A percentile compares a stretch with the other conserved stretches of the same genome.
These are phyloP conservation scores for Dendrobium chrysotoxum DNA, from an alignment of 106 monocot species.

Conservation along the genomic window DNA sequence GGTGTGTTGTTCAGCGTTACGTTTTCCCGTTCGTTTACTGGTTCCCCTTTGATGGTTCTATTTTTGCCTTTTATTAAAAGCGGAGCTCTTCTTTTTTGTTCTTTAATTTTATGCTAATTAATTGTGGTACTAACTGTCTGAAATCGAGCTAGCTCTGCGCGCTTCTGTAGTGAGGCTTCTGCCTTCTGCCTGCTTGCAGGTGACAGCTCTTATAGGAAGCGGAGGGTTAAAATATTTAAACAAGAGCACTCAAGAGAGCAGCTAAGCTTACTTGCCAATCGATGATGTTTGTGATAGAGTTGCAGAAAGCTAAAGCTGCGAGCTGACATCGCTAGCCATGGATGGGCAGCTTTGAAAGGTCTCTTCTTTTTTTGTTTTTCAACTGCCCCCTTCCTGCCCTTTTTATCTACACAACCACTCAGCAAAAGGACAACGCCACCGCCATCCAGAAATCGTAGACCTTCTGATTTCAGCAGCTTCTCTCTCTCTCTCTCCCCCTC, in stretches of 20 bases:
- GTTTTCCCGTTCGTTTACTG: neutral
- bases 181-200: conserved; percentile 5
- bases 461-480: neutral
- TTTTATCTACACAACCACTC: conserved; percentile 4
- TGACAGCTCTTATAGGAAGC: conserved; percentile 1
- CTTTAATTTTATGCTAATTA: neutral
- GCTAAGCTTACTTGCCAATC: neutral
- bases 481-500: neutral
- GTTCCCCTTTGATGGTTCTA: neutral
- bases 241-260: neutral
- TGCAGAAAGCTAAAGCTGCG: neutral
- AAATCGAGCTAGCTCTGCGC: neutral
- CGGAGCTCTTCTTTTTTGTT: neutral
- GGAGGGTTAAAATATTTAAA: neutral
- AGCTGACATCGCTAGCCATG: conserved; percentile 5
- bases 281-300: conserved; percentile 1
- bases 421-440: conserved; percentile 3
- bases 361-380: conserved; percentile 1
- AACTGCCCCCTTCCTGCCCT: neutral
- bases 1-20: neutral
- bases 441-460: neutral
- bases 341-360: conserved; percentile 9
- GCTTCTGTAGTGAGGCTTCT: neutral
- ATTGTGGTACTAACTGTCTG: neutral
- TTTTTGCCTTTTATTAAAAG: neutral